Evolutionary conservation across 495 filamentous ascomycete genomes (phyloP), one percentile per base, ranked within the genome.

Genomic region (Haplographium delicatum): DNA sequence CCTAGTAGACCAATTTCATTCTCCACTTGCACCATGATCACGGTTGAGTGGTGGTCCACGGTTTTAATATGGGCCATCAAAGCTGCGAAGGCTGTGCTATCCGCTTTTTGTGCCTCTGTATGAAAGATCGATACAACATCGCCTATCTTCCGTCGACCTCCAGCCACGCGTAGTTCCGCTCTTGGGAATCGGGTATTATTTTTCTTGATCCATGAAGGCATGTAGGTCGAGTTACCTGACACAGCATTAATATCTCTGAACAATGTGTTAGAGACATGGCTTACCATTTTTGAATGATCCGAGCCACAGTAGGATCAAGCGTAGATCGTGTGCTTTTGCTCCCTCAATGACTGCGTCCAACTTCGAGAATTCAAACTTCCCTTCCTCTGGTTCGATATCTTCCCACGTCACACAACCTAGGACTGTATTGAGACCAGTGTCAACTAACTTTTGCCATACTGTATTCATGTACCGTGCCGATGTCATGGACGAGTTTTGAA

Each of bases 351-450:
- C 58, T 48, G 67, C 51, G 42, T 74, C 69, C 4, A 76, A 63
- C 48, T 74, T 64, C 4, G 50, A 46, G 39, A 76, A 73, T 31
- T 65, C 55, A 49, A 78, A 78, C 18, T 64, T 43, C 10, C 68
- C 70, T 58, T 78, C 73, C 0, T 47, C 52, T 6, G 73, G 68
- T 61, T 78, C 74, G 43, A 75, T 70, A 20, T 65, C 49, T 48
- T 76, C 74, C 74, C 74, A 78, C 1, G 68, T 68, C 4, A 78
- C 73, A 53, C 63, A 68, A 11, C 72, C 74, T n/a, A 78, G 65
- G 11, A 76, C 61, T 6, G 72, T 78, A 53, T 78, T 78, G 57
- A 73, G 57, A 26, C 70, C 63, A 3, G 62, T 65, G 27, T 62
- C 63, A 1, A 62, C 64, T 27, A 76, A 39, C 43, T 72, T 70